Conservation (phyloP, 2,329 filamentous ascomycete genomes). For the Fusarium compactum region DNA sequence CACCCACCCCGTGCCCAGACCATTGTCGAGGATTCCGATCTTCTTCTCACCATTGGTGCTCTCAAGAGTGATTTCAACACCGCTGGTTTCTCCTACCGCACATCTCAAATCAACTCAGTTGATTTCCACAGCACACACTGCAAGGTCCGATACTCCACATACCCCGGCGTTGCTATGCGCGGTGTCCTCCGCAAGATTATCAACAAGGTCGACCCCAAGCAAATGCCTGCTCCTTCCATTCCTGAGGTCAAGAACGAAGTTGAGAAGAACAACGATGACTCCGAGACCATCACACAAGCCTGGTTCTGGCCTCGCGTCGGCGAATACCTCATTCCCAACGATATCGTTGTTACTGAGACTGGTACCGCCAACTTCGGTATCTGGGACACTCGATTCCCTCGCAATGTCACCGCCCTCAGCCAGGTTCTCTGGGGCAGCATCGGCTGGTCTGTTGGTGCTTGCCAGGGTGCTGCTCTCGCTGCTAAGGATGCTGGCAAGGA, state of each 20-base stretch:
- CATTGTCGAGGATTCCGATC: constrained; percentile 75
- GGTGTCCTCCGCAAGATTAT: constrained; percentile 80
- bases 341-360: constrained; percentile 88
- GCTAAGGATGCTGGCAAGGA: constrained; percentile 71
- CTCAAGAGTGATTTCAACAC: constrained; percentile 85
- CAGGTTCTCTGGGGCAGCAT: constrained; percentile 81
- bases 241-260: constrained; percentile 67
- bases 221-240: constrained; percentile 67
- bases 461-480: constrained; percentile 77
- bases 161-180: constrained; percentile 81
- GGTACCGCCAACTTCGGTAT: constrained; percentile 91
- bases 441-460: constrained; percentile 70
- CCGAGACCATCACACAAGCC: constrained; percentile 70
- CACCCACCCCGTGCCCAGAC: constrained; percentile 71
- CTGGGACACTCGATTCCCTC: constrained; percentile 85
- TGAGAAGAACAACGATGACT: constrained; percentile 54
- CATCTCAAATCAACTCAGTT: constrained; percentile 81
- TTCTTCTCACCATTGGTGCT: constrained; percentile 77
- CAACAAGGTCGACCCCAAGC: constrained; percentile 66
- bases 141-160: constrained; percentile 81
- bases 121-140: constrained; percentile 82
- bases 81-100: constrained; percentile 83
- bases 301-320: constrained; percentile 84
- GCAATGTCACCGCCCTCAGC: constrained; percentile 80
- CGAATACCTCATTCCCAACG: constrained; percentile 76